Evolutionary conservation across 1,284 basidiomycete genomes (phyloP), one percentile per base, ranked within the genome.

Genomic region (Pseudozyma sp.): DNA sequence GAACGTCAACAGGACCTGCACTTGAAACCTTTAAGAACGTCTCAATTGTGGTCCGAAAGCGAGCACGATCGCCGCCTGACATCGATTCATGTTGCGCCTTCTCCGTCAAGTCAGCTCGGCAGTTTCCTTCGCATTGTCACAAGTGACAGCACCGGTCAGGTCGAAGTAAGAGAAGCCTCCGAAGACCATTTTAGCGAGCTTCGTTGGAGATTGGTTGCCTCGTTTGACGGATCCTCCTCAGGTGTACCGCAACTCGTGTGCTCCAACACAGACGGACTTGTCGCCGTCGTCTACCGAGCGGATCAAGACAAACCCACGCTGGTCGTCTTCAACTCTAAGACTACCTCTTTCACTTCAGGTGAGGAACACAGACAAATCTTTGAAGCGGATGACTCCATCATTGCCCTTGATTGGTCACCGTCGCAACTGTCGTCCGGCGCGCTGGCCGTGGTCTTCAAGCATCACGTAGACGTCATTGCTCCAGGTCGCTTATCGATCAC

Each of bases 301-400:
- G 47, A 61, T 0, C 45, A 58, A 16, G 51, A 44, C 16, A 51
- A 34, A 13, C 52, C 62, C 19, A 58, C 62, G 13, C 43, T 74
- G 31, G 51, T 93, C 0, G 93, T 97, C 19, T 97, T 94, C 94
- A 93, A 97, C 85, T 95, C 93, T 0, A 92, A 92, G 66, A 92
- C 92, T 83, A 94, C 92, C n/a, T 93, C 95, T 83, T 97, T 97
- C 84, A 90, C 93, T 5, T 92, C 92, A 0, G 95, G 95, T 1
- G 86, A 67, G 39, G 73, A 76, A 47, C 53, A 76, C 39, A 36
- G 56, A n/a, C 69, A 71, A 12, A 10, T 1, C 5, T 56, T 76
- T n/a, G 57, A 50, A 12, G 18, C 51, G 4, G 40, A 35, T 5
- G 70, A 69, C 3, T 9, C 14, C 1, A 51, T 71, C 51, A 35